Percentiles rank a stretch among this genome's conserved stretches.
Evolutionary conservation across 2,329 filamentous ascomycete species (phyloP).

Genomic region (Phoma sp.): DNA sequence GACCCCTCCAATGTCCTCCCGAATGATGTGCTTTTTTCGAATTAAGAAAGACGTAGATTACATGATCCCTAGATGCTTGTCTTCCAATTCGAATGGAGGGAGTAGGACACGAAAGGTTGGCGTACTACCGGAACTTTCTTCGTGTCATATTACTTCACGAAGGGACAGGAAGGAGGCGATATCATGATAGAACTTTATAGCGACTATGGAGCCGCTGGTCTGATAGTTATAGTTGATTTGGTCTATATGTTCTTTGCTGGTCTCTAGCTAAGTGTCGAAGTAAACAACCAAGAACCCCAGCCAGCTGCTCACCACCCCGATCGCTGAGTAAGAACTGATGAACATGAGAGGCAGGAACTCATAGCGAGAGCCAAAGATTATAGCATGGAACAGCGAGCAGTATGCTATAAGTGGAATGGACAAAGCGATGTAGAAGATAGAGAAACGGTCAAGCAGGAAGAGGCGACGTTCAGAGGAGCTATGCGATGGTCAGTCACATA

Average conservation of each 20-base stretch:
- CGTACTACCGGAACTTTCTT: too few species aligned
- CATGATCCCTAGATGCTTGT: too few species aligned
- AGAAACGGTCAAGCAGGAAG: constrained; percentile 90
- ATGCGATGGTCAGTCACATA: constrained; percentile 20
- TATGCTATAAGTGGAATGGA: constrained; percentile 90
- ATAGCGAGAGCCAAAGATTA: constrained; percentile 81
- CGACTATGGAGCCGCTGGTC: too few species aligned
- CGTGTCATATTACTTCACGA: too few species aligned
- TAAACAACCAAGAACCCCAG: constrained; percentile 92
- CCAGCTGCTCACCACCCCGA: constrained; percentile 97
- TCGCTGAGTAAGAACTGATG: constrained; percentile 89
- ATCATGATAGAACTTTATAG: too few species aligned
- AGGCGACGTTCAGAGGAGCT: constrained; percentile 58
- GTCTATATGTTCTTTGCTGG: too few species aligned
- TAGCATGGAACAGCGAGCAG: constrained; percentile 79
- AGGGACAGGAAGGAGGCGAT: too few species aligned
- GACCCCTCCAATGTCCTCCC: too few species aligned
- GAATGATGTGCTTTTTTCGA: too few species aligned
- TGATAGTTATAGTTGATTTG: neutral
- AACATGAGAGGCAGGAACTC: constrained; percentile 98
- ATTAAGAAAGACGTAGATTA: too few species aligned
- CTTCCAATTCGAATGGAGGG: too few species aligned
- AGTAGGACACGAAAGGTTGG: too few species aligned
- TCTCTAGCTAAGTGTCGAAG: constrained; percentile 56
- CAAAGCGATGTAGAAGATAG: constrained; percentile 84